phyloP scores from a whole-genome alignment of 2,329 filamentous ascomycete species.

The Fusarium nelsonii region DNA sequence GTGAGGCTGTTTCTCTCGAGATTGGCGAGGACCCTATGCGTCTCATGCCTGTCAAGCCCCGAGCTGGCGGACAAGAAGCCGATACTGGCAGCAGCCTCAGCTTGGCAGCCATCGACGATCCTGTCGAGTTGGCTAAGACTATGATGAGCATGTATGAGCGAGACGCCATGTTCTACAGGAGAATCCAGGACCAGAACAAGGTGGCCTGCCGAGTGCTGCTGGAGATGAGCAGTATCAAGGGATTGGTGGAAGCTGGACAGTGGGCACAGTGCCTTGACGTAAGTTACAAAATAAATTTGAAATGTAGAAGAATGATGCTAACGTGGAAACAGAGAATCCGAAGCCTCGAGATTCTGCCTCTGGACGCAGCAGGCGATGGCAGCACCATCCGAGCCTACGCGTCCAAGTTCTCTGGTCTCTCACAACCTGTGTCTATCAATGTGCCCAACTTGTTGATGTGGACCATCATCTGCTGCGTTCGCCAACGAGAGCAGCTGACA shows the following conservation, averaged over 20 bases:
- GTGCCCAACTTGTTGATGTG: constrained; percentile 93
- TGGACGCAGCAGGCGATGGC: constrained; percentile 80
- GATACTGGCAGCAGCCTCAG: constrained; percentile 69
- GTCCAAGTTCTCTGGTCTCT: constrained; percentile 81
- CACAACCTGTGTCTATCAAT: constrained; percentile 86
- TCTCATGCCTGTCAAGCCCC: constrained; percentile 83
- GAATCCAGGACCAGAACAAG: constrained; percentile 68
- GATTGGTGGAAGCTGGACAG: constrained; percentile 64
- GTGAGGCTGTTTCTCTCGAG: constrained; percentile 88
- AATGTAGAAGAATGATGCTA: constrained; percentile 20
- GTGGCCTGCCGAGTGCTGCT: constrained; percentile 68
- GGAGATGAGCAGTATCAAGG: constrained; percentile 72
- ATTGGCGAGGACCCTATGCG: constrained; percentile 84
- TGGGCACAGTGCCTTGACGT: constrained; percentile 72
- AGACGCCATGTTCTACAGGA: constrained; percentile 70
- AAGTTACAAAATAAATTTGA: constrained; percentile 51
- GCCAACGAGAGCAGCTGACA: constrained; percentile 78
- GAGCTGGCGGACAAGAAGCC: constrained; percentile 59
- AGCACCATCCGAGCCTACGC: constrained; percentile 83
- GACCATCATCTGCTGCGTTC: constrained; percentile 88
- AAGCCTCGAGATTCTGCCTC: constrained; percentile 80
- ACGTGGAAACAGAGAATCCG: constrained; percentile 73
- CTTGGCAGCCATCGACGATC: constrained; percentile 70
- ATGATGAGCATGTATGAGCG: constrained; percentile 74
- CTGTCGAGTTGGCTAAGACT: constrained; percentile 68